phyloP scores from a whole-genome alignment of 148 eudicot species.

The Diospyros kaki region DNA sequence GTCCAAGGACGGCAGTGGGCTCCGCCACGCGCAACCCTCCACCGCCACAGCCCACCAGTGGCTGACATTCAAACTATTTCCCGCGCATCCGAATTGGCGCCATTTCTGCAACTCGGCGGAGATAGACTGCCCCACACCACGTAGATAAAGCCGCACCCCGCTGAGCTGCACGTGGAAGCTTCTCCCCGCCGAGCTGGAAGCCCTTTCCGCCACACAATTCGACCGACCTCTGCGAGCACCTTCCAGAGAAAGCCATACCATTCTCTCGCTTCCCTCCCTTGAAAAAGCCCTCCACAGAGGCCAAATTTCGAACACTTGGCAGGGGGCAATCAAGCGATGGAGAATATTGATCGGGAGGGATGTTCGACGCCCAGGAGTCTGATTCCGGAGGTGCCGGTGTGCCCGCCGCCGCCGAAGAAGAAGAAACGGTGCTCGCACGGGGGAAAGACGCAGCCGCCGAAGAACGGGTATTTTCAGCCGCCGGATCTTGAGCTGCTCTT shows the following conservation, averaged over 20 bases:
- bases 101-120: too few species aligned
- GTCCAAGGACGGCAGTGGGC: too few species aligned
- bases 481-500: constrained; percentile 34
- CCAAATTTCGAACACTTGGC: not conserved
- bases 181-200: not conserved
- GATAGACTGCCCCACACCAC: not conserved
- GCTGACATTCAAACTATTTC: too few species aligned
- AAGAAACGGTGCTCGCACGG: constrained; percentile 7
- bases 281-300: not conserved
- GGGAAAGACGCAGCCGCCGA: constrained; percentile 17
- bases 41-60: too few species aligned
- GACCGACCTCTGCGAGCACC: not conserved
- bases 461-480: constrained; percentile 23
- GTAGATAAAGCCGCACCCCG: not conserved
- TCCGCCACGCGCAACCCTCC: too few species aligned
- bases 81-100: too few species aligned
- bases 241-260: not conserved
- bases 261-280: not conserved
- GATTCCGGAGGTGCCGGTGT: constrained; percentile 21
- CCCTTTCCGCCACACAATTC: not conserved
- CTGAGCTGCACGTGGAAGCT: not conserved
- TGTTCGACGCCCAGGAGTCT: constrained; percentile 30
- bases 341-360: constrained; percentile 4
- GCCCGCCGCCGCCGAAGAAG: constrained; percentile 46
- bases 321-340: not conserved